phyloP scores from a whole-genome alignment of 805 yeast genomes.

The Yamadazyma olivae region DNA sequence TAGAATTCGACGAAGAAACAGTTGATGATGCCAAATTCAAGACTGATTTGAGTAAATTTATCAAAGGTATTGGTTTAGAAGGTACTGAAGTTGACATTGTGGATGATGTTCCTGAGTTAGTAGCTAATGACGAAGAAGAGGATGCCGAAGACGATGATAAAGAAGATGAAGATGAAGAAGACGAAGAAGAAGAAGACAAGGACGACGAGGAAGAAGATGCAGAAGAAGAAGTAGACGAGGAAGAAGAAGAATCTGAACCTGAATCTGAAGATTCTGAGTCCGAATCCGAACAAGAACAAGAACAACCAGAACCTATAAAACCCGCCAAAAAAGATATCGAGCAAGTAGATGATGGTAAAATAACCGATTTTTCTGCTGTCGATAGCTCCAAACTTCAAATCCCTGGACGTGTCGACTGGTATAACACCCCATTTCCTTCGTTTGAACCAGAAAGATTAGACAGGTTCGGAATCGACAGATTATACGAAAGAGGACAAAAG shows the following conservation, averaged over 20 bases:
- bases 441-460: slow-evolving; percentile 36
- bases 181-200: slow-evolving; percentile 25
- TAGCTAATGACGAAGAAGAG: slow-evolving; percentile 35
- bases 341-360: slow-evolving; percentile 21
- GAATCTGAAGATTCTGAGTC: slow-evolving; percentile 15
- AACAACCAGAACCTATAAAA: slow-evolving; percentile 8
- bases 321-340: slow-evolving; percentile 16
- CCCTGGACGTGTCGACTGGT: slow-evolving; percentile 75
- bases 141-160: slow-evolving; percentile 35
- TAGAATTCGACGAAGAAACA: slow-evolving; percentile 45
- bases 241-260: slow-evolving; percentile 9
- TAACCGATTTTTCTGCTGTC: slow-evolving; percentile 45
- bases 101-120: slow-evolving; percentile 23
- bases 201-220: slow-evolving; percentile 17
- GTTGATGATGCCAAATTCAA: slow-evolving; percentile 40
- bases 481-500: slow-evolving; percentile 63
- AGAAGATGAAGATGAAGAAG: slow-evolving; percentile 26
- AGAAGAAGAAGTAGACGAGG: slow-evolving; percentile 15
- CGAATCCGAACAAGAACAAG: slow-evolving; percentile 8
- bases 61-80: slow-evolving; percentile 66
- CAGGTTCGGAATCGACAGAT: slow-evolving; percentile 55
- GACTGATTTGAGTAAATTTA: slow-evolving; percentile 56
- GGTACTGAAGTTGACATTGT: slow-evolving; percentile 33
- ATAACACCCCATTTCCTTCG: slow-evolving; percentile 43
- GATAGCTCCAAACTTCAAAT: slow-evolving; percentile 54